Conservation (phyloP, 2,329 filamentous ascomycete genomes). For the Chaetothyriales sp. region DNA sequence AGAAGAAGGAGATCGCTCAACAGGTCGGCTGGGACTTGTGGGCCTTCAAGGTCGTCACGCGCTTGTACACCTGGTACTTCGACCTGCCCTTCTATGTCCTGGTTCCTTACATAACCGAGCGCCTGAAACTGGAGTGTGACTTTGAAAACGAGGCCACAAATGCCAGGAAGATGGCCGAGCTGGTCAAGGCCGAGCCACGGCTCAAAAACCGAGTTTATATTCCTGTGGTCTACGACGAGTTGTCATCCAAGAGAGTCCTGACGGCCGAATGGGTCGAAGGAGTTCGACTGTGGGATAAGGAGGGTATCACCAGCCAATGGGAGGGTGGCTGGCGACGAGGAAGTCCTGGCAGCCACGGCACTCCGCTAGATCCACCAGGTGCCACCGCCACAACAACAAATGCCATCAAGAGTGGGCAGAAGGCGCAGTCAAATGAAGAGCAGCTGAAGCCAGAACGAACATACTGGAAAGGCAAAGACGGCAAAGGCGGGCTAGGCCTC, state of each 20-base stretch:
- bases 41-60: slow-evolving; percentile 79
- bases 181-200: slow-evolving; percentile 61
- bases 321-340: slow-evolving; percentile 59
- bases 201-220: slow-evolving; percentile 74
- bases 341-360: slow-evolving; percentile 61
- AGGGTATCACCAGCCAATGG: slow-evolving; percentile 63
- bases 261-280: slow-evolving; percentile 98
- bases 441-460: slow-evolving; percentile 66
- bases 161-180: slow-evolving; percentile 62
- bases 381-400: slow-evolving; percentile 4
- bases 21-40: slow-evolving; percentile 92
- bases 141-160: slow-evolving; percentile 87
- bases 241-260: slow-evolving; percentile 70
- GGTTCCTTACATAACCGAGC: slow-evolving; percentile 83
- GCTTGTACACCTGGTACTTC: slow-evolving; percentile 73
- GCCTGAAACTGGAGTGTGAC: slow-evolving; percentile 85
- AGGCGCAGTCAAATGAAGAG: slow-evolving; percentile 37
- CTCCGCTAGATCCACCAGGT: slow-evolving; percentile 39
- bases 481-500: slow-evolving; percentile 69
- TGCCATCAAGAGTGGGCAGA: slow-evolving; percentile 21
- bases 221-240: slow-evolving; percentile 65
- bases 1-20: slow-evolving; percentile 82
- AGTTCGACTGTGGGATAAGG: slow-evolving; percentile 80
- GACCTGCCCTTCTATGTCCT: slow-evolving; percentile 83
- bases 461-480: slow-evolving; percentile 57